Percentiles rank a stretch among this genome's conserved stretches.
Conservation (phyloP, 495 filamentous ascomycete species). For the Collariella sp. region DNA sequence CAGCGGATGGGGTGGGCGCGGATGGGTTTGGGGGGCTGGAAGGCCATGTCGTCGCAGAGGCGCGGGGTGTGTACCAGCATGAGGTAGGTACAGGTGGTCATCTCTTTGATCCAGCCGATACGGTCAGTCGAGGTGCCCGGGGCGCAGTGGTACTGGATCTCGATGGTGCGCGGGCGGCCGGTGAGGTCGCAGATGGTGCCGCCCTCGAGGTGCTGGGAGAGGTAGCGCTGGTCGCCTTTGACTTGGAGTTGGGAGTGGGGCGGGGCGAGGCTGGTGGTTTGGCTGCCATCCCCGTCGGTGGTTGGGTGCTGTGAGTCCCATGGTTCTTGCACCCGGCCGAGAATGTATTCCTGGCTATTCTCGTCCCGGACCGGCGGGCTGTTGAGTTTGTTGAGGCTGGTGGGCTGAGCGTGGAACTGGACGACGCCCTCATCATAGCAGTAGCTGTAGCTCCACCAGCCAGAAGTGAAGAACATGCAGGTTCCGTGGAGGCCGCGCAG, state of each 20-base stretch:
- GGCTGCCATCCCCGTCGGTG: slow-evolving; percentile 12
- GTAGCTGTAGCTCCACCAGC: slow-evolving; percentile 97
- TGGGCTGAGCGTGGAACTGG: slow-evolving; percentile 81
- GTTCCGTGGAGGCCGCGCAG: slow-evolving; percentile 74
- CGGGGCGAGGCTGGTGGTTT: slow-evolving; percentile 29
- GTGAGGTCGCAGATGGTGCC: slow-evolving; percentile 90
- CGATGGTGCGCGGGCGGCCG: slow-evolving; percentile 71
- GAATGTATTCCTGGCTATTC: slow-evolving; percentile 65
- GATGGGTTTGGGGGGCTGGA: slow-evolving; percentile 75
- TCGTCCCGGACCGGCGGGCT: slow-evolving; percentile 67
- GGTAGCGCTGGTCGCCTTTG: slow-evolving; percentile 76
- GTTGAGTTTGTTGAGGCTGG: slow-evolving; percentile 41
- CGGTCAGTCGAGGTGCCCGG: slow-evolving; percentile 65
- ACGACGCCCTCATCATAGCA: slow-evolving; percentile 83
- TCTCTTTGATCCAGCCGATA: slow-evolving; percentile 92
- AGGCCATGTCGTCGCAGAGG: slow-evolving; percentile 87
- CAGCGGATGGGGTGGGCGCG: slow-evolving; percentile 73
- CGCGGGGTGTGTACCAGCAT: slow-evolving; percentile 93
- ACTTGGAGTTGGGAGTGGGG: slow-evolving; percentile 61
- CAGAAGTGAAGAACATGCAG: slow-evolving; percentile 83
- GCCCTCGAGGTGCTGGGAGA: slow-evolving; percentile 80
- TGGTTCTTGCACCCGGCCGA: slow-evolving; percentile 49
- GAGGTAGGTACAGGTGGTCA: slow-evolving; percentile 85
- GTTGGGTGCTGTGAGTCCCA: slow-evolving; percentile 25
- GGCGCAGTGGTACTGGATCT: slow-evolving; percentile 89